Percentiles rank a stretch among this genome's conserved stretches.
phyloP scores from a whole-genome alignment of 2,329 filamentous ascomycete species.

The Cercospora zeae-maydis region DNA sequence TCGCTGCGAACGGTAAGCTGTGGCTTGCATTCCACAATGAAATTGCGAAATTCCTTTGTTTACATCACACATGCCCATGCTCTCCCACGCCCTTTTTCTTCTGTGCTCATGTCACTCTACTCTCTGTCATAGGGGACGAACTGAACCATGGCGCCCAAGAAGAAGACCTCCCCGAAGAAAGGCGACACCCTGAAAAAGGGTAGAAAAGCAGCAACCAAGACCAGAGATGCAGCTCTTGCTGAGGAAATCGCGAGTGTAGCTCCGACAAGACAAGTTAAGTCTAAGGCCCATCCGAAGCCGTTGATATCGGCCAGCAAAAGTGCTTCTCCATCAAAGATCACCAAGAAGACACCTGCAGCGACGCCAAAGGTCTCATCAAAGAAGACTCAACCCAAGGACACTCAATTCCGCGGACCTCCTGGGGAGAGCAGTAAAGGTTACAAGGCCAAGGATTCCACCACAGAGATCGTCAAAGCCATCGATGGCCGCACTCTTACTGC shows the following conservation, averaged over 20 bases:
- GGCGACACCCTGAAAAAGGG: background rate
- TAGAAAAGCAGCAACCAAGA: constrained; percentile 6
- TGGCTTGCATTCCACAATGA: constrained; percentile 20
- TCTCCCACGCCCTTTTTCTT: background rate
- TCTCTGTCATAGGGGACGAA: background rate
- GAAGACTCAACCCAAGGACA: constrained; percentile 8
- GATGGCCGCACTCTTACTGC: constrained; percentile 9
- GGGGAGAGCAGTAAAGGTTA: constrained; percentile 10
- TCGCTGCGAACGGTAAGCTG: constrained; percentile 18
- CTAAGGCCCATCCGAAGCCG: background rate
- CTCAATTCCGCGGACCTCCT: constrained; percentile 4
- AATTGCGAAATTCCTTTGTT: constrained; percentile 22
- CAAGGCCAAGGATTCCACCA: constrained; percentile 9
- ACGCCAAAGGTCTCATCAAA: background rate
- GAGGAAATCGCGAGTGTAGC: background rate
- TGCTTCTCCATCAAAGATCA: constrained; percentile 7
- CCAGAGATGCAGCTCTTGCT: constrained; percentile 6
- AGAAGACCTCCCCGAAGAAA: constrained; percentile 11
- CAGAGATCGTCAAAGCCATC: constrained; percentile 13
- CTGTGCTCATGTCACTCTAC: background rate
- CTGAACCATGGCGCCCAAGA: constrained; percentile 1
- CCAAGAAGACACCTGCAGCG: constrained; percentile 4
- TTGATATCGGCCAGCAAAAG: constrained; percentile 1
- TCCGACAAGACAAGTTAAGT: background rate
- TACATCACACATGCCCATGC: constrained; percentile 6